Conservation (phyloP, 768 basidiomycete species). For the Epithele typhae region DNA sequence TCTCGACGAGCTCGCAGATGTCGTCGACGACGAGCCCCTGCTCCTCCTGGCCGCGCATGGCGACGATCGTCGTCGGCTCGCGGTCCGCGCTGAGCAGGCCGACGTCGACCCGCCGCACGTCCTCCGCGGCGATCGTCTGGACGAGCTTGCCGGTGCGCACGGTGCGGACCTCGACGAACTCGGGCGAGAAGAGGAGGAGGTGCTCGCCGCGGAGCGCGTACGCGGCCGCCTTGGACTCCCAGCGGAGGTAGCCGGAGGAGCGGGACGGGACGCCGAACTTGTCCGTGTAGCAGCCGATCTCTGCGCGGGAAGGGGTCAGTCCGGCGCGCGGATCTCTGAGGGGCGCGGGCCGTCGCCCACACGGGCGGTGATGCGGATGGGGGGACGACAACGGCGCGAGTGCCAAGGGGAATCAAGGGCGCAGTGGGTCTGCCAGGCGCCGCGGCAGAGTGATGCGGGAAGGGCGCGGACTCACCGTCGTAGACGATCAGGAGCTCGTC, state of each 20-base stretch:
- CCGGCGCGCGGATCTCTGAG: too few relatives aligned
- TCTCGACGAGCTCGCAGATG: conserved; percentile 67
- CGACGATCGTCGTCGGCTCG: conserved; percentile 51
- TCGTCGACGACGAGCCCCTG: conserved; percentile 34
- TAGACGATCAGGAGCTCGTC: conserved; percentile 69
- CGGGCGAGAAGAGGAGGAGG: conserved; percentile 66
- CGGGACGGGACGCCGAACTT: conserved; percentile 64
- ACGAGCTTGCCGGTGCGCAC: conserved; percentile 60
- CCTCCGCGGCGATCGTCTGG: conserved; percentile 76
- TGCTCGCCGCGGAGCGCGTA: conserved; percentile 60
- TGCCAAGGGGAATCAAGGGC: neutral
- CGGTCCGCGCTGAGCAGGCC: conserved; percentile 33
- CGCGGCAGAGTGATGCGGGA: neutral
- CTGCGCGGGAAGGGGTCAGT: conserved; percentile 39
- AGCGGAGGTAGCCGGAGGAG: conserved; percentile 60
- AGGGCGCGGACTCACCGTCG: conserved; percentile 48
- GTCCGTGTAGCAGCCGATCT: conserved; percentile 72
- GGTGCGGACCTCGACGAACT: conserved; percentile 74
- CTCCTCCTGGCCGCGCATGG: conserved; percentile 57
- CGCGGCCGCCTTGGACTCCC: conserved; percentile 68
- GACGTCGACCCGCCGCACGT: conserved; percentile 62
- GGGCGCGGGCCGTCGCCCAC: too few relatives aligned
- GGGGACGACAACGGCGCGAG: too few relatives aligned
- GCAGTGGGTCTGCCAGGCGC: neutral
- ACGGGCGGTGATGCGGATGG: too few relatives aligned